These are phyloP conservation scores for Penicillium sp. DNA, from an alignment of 2,329 filamentous ascomycete species.

Conservation along the genomic window DNA sequence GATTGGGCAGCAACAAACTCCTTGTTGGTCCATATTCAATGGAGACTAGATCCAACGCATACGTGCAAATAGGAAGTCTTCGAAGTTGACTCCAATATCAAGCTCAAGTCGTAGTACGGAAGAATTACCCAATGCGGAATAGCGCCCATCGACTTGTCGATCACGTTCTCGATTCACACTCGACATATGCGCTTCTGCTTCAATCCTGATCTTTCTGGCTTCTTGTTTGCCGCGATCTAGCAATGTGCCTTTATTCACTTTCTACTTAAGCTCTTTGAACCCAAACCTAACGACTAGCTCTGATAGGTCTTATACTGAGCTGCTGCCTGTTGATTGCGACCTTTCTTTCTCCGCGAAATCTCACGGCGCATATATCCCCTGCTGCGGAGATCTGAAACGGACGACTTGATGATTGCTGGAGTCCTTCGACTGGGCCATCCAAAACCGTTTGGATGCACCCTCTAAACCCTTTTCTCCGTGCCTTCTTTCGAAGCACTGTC, in stretches of 20 bases:
- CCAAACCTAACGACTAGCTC: neutral
- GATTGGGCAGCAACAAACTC: neutral
- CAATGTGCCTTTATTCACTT: slow-evolving; percentile 6
- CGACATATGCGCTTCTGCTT: slow-evolving; percentile 7
- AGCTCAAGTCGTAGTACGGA: neutral
- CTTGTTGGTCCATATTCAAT: neutral
- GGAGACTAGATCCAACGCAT: neutral
- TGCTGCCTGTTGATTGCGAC: slow-evolving; percentile 32
- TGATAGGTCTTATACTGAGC: slow-evolving; percentile 7
- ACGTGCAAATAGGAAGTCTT: neutral
- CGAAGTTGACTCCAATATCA: neutral
- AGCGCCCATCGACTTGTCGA: slow-evolving; percentile 32
- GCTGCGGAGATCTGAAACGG: slow-evolving; percentile 21
- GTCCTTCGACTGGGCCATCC: slow-evolving; percentile 37
- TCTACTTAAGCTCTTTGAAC: neutral
- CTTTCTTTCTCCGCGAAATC: slow-evolving; percentile 33
- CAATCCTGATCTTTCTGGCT: slow-evolving; percentile 8
- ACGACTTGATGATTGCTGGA: slow-evolving; percentile 42
- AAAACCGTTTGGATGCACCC: slow-evolving; percentile 79
- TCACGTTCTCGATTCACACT: slow-evolving; percentile 28
- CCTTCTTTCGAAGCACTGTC: slow-evolving; percentile 97
- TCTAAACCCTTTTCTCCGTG: slow-evolving; percentile 96
- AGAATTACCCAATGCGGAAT: slow-evolving; percentile 29
- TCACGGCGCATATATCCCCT: slow-evolving; percentile 24
- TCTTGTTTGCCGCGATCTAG: slow-evolving; percentile 10